Conservation (phyloP, 2,329 filamentous ascomycete genomes). For the Xylariaceae sp. region DNA sequence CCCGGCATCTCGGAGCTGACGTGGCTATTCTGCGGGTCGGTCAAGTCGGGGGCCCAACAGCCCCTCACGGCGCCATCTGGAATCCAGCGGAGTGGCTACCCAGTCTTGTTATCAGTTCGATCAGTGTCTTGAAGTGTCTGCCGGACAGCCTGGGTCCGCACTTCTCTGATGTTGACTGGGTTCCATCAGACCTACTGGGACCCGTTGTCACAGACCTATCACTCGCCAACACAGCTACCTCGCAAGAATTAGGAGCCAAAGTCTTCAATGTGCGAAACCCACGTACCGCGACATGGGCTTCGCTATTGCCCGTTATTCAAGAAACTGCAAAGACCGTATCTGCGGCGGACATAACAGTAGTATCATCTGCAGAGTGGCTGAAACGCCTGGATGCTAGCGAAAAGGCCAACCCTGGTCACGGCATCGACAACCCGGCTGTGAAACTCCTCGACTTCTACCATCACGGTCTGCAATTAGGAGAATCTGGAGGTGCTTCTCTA, state of each 20-base stretch:
- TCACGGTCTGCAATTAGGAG: slow-evolving; percentile 11
- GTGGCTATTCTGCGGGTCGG: slow-evolving; percentile 5
- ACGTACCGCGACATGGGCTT: neutral
- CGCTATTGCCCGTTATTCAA: slow-evolving; percentile 3
- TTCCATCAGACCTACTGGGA: slow-evolving; percentile 11
- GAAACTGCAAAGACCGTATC: neutral
- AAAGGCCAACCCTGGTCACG: neutral
- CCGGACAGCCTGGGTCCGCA: slow-evolving; percentile 7
- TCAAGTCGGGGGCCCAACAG: slow-evolving; percentile 9
- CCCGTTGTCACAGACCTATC: slow-evolving; percentile 6
- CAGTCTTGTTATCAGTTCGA: slow-evolving; percentile 10
- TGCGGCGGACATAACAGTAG: neutral
- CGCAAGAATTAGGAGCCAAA: neutral
- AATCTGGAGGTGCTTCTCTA: neutral
- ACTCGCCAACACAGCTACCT: neutral
- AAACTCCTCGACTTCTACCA: slow-evolving; percentile 31
- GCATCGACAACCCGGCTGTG: slow-evolving; percentile 25
- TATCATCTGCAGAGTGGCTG: neutral
- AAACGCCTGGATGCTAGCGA: neutral
- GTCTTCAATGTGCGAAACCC: slow-evolving; percentile 14
- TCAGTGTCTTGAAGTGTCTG: slow-evolving; percentile 2
- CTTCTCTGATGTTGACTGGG: slow-evolving; percentile 13
- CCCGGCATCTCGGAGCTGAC: neutral
- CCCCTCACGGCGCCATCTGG: slow-evolving; percentile 6
- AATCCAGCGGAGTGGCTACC: slow-evolving; percentile 11